Evolutionary conservation across 176 grass and related monocot genomes (phyloP).

Genomic region (Oryza nivara): DNA sequence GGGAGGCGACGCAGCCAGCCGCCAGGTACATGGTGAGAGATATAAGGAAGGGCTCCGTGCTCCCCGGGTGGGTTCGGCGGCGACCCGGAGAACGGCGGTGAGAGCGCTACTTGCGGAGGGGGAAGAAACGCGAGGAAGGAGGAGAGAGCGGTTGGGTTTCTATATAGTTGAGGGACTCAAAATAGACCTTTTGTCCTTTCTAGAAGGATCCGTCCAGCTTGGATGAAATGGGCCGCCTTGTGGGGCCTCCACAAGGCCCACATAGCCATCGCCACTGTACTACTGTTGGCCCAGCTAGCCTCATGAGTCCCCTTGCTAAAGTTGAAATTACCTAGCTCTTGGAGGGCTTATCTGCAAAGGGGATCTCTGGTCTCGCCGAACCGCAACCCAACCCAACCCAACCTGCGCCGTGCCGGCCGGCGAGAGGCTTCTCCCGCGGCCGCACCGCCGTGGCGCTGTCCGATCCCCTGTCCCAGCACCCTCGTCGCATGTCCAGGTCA

Average conservation of each 20-base stretch:
- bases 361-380: conserved; percentile 27
- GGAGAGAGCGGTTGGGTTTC: neutral
- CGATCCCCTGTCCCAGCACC: neutral
- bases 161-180: no score
- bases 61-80: neutral
- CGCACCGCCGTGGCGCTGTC: neutral
- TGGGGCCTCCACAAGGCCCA: no score
- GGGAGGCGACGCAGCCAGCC: conserved; percentile 58
- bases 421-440: conserved; percentile 32
- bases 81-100: neutral
- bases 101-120: conserved; percentile 15
- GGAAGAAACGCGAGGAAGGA: neutral
- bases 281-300: no score
- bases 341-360: conserved; percentile 36
- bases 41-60: neutral
- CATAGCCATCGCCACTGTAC: no score
- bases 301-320: no score
- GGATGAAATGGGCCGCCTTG: no score
- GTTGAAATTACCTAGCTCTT: neutral
- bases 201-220: no score
- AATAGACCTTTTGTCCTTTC: no score
- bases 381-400: conserved; percentile 2
- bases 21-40: conserved; percentile 65
- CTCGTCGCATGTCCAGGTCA: neutral
- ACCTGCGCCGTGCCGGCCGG: conserved; percentile 35